Percentiles rank a stretch among this genome's conserved stretches.
Conservation (phyloP, 2,329 filamentous ascomycete genomes). For the Ambrosiella xylebori region DNA sequence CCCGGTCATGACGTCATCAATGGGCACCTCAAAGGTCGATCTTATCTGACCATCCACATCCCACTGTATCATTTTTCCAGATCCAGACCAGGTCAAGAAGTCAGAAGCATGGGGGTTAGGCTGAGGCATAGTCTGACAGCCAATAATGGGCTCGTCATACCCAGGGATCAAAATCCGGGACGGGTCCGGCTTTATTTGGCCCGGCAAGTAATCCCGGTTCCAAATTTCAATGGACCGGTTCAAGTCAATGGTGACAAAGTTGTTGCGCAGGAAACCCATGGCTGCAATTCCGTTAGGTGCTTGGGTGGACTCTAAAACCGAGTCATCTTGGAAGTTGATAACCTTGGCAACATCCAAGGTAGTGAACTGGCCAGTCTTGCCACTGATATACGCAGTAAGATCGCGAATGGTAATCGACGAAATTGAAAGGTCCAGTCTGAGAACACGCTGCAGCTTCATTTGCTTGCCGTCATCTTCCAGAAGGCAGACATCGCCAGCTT, state of each 20-base stretch:
- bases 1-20: conserved; percentile 43
- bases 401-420: conserved; percentile 47
- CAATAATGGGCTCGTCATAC: conserved; percentile 49
- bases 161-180: conserved; percentile 42
- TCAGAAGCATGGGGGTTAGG: conserved; percentile 43
- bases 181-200: conserved; percentile 21
- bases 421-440: conserved; percentile 49
- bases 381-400: conserved; percentile 47
- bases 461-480: conserved; percentile 60
- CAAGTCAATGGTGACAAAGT: conserved; percentile 59
- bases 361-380: conserved; percentile 43
- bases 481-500: conserved; percentile 76
- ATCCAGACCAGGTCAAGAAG: conserved; percentile 80
- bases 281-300: conserved; percentile 37
- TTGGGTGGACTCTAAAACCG: conserved; percentile 24
- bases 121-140: conserved; percentile 48
- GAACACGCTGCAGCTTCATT: conserved; percentile 51
- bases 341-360: conserved; percentile 34
- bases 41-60: conserved; percentile 51
- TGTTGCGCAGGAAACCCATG: conserved; percentile 49
- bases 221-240: conserved; percentile 58
- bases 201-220: conserved; percentile 29
- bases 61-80: conserved; percentile 74
- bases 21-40: conserved; percentile 44
- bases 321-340: conserved; percentile 24